Conservation (phyloP, 192 early-diverging fungal genomes). For the Coemansia sp. region DNA sequence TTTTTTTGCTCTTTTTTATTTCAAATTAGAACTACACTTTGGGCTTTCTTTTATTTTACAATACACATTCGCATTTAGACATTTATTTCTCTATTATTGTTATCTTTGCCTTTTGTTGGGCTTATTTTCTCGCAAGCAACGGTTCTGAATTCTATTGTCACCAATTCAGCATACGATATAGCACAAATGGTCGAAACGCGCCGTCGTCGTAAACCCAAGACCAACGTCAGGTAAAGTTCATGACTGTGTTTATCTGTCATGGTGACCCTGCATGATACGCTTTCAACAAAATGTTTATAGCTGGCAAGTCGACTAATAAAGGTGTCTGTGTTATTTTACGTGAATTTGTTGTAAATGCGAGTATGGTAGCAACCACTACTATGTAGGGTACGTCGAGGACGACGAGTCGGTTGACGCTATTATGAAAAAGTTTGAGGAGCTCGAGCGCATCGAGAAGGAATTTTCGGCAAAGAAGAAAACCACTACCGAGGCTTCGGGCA, state of each 20-base stretch:
- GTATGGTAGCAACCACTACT: conserved; percentile 58
- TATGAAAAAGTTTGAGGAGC: conserved; percentile 97
- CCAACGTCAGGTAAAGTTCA: conserved; percentile 37
- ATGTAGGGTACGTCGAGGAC: conserved; percentile 97
- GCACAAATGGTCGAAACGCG: conserved; percentile 51
- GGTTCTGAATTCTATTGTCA: not conserved
- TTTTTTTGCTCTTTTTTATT: conserved; percentile 14
- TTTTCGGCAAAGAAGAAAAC: conserved; percentile 56
- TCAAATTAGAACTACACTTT: not conserved
- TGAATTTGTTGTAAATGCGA: not conserved
- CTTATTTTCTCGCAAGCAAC: not conserved
- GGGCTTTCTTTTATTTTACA: conserved; percentile 7
- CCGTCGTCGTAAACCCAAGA: conserved; percentile 45
- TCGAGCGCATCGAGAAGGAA: conserved; percentile 86
- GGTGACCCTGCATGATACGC: no score
- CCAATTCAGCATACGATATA: not conserved
- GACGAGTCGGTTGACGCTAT: conserved; percentile 94
- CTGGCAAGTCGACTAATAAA: no score
- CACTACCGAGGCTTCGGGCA: conserved; percentile 11
- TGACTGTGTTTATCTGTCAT: no score
- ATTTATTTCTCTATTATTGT: not conserved
- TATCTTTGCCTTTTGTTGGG: not conserved
- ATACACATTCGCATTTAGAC: conserved; percentile 4
- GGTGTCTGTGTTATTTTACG: not conserved
- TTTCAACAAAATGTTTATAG: no score